phyloP scores from a whole-genome alignment of 352 stramenopile genomes.

The Globisporangium middletonii region DNA sequence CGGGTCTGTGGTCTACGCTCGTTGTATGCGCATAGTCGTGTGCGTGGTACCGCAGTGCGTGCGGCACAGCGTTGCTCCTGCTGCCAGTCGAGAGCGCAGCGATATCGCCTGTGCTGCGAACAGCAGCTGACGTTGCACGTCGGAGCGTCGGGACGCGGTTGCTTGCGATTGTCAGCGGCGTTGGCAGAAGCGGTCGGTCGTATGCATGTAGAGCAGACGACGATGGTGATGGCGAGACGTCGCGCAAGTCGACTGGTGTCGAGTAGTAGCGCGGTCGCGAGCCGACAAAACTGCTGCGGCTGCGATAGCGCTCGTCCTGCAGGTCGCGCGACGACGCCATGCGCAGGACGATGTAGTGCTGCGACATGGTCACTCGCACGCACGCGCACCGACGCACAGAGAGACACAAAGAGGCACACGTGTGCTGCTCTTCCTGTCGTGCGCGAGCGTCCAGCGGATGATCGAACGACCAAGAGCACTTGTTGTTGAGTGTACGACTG shows the following conservation, averaged over 20 bases:
- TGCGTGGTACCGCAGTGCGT: constrained; percentile 1
- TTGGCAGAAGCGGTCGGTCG: background rate
- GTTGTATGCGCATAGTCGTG: background rate
- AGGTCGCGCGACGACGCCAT: constrained; percentile 37
- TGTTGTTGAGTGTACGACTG: no score
- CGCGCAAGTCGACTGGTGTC: constrained; percentile 9
- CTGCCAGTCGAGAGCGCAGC: constrained; percentile 1
- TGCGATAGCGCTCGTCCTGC: constrained; percentile 16
- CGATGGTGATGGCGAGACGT: background rate
- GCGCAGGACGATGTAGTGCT: constrained; percentile 38
- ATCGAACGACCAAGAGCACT: no score
- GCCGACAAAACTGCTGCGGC: background rate
- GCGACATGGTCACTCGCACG: constrained; percentile 20
- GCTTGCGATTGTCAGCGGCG: constrained; percentile 1
- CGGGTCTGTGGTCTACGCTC: background rate
- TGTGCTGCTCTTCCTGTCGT: background rate
- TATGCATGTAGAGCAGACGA: background rate
- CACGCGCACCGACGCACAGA: background rate
- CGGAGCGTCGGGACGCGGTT: constrained; percentile 12
- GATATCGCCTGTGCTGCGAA: constrained; percentile 10
- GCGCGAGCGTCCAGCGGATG: no score
- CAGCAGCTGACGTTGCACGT: constrained; percentile 1
- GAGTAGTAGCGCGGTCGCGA: constrained; percentile 15
- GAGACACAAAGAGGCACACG: no score
- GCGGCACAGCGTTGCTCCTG: background rate